Conservation (phyloP, 2,329 filamentous ascomycete genomes). For the Penicillium sp. region DNA sequence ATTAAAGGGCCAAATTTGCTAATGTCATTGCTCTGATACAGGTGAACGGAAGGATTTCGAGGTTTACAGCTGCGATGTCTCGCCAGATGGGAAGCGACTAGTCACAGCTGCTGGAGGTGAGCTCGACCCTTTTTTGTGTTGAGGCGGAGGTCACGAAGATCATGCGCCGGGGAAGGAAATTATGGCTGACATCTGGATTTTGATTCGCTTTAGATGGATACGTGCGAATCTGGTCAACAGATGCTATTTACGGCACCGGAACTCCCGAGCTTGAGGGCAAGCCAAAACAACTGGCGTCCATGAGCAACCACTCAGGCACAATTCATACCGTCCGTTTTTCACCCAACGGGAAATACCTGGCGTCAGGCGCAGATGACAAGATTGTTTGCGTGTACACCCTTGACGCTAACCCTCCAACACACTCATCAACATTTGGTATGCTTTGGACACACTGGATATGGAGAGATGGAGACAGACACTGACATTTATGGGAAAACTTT, state of each 20-base stretch:
- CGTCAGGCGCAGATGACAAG: slow-evolving; percentile 96
- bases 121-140: slow-evolving; percentile 28
- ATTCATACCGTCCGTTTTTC: slow-evolving; percentile 98
- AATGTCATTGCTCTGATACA: slow-evolving; percentile 36
- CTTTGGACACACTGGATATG: slow-evolving; percentile 11
- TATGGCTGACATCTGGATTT: slow-evolving; percentile 12
- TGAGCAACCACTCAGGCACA: slow-evolving; percentile 97
- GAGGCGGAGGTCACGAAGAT: background rate
- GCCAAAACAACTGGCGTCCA: slow-evolving; percentile 91
- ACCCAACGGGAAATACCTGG: slow-evolving; percentile 89
- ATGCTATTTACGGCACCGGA: slow-evolving; percentile 80
- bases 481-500: slow-evolving; percentile 12
- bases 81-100: slow-evolving; percentile 85
- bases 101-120: slow-evolving; percentile 90
- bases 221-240: slow-evolving; percentile 96
- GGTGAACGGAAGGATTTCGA: slow-evolving; percentile 98
- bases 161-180: background rate
- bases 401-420: slow-evolving; percentile 74
- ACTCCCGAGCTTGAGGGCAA: slow-evolving; percentile 68
- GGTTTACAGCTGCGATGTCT: slow-evolving; percentile 97
- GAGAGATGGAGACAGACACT: slow-evolving; percentile 7
- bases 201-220: slow-evolving; percentile 68
- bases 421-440: slow-evolving; percentile 76
- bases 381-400: slow-evolving; percentile 96
- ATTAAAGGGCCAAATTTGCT: slow-evolving; percentile 10